Conservation (phyloP, 2,329 filamentous ascomycete genomes). For the Fusarium sp. region DNA sequence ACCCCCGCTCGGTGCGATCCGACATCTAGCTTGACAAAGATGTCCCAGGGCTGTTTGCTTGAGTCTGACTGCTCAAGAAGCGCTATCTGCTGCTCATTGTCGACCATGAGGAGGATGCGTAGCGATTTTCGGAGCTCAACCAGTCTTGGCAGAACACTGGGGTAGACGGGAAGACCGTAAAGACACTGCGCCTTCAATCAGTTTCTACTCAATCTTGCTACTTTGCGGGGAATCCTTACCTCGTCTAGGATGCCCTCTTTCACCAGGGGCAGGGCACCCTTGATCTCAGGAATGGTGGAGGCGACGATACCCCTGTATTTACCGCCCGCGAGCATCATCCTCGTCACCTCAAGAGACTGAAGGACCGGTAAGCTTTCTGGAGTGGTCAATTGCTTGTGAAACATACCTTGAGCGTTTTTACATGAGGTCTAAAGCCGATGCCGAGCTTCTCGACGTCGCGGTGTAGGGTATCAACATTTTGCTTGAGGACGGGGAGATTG, state of each 20-base stretch:
- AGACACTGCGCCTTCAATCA: slow-evolving; percentile 42
- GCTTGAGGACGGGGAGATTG: slow-evolving; percentile 52
- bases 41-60: slow-evolving; percentile 44
- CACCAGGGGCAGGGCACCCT: slow-evolving; percentile 53
- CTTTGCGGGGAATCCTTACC: slow-evolving; percentile 36
- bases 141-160: slow-evolving; percentile 48
- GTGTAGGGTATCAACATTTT: slow-evolving; percentile 52
- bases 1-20: slow-evolving; percentile 52
- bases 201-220: neutral
- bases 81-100: slow-evolving; percentile 50
- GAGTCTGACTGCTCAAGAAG: slow-evolving; percentile 42
- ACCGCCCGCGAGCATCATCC: slow-evolving; percentile 55
- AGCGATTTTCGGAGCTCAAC: slow-evolving; percentile 45
- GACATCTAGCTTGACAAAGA: slow-evolving; percentile 54
- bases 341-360: slow-evolving; percentile 52
- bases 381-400: accelerated
- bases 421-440: slow-evolving; percentile 55
- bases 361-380: neutral
- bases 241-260: slow-evolving; percentile 55
- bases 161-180: slow-evolving; percentile 56
- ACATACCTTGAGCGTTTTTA: slow-evolving; percentile 58
- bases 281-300: slow-evolving; percentile 56
- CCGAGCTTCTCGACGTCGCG: slow-evolving; percentile 53
- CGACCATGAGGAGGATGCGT: slow-evolving; percentile 52
- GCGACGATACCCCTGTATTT: slow-evolving; percentile 53